These are phyloP conservation scores for Pseudogymnoascus sp. DNA, from an alignment of 2,329 filamentous ascomycete species.

Conservation along the genomic window DNA sequence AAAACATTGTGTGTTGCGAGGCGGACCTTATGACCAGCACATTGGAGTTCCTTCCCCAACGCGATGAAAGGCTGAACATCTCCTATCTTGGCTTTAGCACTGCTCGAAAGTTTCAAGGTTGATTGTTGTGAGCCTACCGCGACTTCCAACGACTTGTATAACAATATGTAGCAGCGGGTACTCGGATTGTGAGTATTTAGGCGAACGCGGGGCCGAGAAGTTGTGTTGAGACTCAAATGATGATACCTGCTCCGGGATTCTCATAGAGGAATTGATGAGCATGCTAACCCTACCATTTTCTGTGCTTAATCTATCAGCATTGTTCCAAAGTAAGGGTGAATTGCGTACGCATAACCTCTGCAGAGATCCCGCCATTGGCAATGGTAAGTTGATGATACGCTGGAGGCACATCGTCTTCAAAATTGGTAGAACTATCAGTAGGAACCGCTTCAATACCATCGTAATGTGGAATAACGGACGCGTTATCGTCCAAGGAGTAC, in stretches of 20 bases:
- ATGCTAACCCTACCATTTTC: neutral
- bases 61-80: slow-evolving; percentile 53
- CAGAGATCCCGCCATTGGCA: neutral
- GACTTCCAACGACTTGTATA: slow-evolving; percentile 44
- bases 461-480: neutral
- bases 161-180: slow-evolving; percentile 34
- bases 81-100: slow-evolving; percentile 35
- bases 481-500: neutral
- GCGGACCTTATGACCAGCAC: slow-evolving; percentile 46
- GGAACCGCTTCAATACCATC: neutral
- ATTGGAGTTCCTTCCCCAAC: slow-evolving; percentile 42
- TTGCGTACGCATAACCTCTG: neutral
- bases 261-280: neutral
- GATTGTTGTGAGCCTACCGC: slow-evolving; percentile 19
- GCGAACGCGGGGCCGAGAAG: neutral
- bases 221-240: neutral
- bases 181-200: neutral
- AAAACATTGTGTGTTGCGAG: slow-evolving; percentile 49
- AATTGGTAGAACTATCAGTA: neutral
- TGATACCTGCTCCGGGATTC: neutral
- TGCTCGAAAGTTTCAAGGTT: neutral
- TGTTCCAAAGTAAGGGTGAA: neutral
- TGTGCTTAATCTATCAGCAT: neutral
- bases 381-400: neutral
- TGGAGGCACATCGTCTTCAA: neutral